Evolutionary conservation across 2,329 filamentous ascomycete species (phyloP).

Genomic region (Ophiocordyceps camponoti-floridani): DNA sequence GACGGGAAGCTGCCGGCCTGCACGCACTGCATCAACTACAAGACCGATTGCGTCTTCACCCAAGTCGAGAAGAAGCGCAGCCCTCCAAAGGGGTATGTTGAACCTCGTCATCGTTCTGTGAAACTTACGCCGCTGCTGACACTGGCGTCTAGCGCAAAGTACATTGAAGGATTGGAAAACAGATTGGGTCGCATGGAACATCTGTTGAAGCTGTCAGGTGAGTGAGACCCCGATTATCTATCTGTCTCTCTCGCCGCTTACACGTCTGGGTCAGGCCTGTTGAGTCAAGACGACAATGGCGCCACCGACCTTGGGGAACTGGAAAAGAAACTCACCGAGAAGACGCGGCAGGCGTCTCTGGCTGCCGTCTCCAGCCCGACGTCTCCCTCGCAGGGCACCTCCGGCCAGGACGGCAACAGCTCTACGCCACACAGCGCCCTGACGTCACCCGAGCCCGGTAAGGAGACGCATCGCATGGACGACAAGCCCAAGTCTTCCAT

Average conservation of each 20-base stretch:
- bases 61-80: slow-evolving; percentile 98
- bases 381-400: slow-evolving; percentile 29
- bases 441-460: slow-evolving; percentile 30
- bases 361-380: slow-evolving; percentile 26
- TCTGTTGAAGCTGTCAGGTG: slow-evolving; percentile 64
- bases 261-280: slow-evolving; percentile 32
- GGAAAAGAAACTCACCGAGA: slow-evolving; percentile 55
- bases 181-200: slow-evolving; percentile 92
- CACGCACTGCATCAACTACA: slow-evolving; percentile 93
- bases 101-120: background rate
- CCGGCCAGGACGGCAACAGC: slow-evolving; percentile 21
- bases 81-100: slow-evolving; percentile 77
- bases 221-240: slow-evolving; percentile 3
- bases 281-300: slow-evolving; percentile 71
- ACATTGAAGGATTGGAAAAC: slow-evolving; percentile 93
- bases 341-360: slow-evolving; percentile 31
- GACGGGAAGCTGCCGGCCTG: slow-evolving; percentile 91
- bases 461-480: slow-evolving; percentile 14
- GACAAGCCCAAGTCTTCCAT: slow-evolving; percentile 18
- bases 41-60: slow-evolving; percentile 93
- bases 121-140: slow-evolving; percentile 6
- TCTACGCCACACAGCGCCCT: slow-evolving; percentile 36
- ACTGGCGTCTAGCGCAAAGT: slow-evolving; percentile 54
- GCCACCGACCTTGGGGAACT: slow-evolving; percentile 76
- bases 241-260: background rate